Base-by-base conservation (phyloP, 2,329 filamentous ascomycete species). In the Epicoccum nigrum region DNA sequence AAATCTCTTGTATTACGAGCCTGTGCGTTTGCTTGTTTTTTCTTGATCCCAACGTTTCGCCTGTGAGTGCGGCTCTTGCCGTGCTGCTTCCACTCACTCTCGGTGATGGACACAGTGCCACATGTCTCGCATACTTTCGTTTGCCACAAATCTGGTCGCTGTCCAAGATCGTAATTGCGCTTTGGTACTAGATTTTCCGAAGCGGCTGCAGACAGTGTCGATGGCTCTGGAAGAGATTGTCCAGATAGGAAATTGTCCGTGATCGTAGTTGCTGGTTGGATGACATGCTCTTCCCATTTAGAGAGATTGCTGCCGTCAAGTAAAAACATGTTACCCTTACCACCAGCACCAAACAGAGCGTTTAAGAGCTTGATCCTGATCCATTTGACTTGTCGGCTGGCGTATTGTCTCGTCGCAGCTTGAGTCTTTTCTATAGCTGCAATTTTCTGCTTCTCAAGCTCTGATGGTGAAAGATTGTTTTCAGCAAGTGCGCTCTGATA, bases 351-450 rank as follows among this genome's bases (percentile, higher is more conserved):
- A 30, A 76, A 79, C 21, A 94, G 76, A 1, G 86, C 84, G 8
- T 87, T 85, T 33, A 94, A 81, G 20, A 96, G 81, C 67, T 96
- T 96, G 60, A 87, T 83, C 13, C 87, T 83, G 47, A 97, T 95
- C 91, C 92, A 99, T 51, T 87, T 84, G 15, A 90, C 77, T 71
- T 99, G 94, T 7, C 88, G 85, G 54, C 86, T 89, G 2, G 93
- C 90, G 67, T 99, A 99, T 60, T 92, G 90, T 8, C 91, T 83
- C 0, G 92, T 99, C 2, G 89, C 89, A 4, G 84, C 82, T 69
- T 95, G 91, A 57, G 91, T 92, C 41, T 85, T 83, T 57, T 93
- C 88, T 0, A 96, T 75, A 1, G 85, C 87, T 1, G 79, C 68
- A 1, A 69, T 61, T 59, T 83, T 86, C 12, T 92, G 70, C 15